A percentile compares a stretch with the other conserved stretches of the same genome.
phyloP scores from a whole-genome alignment of 2,329 filamentous ascomycete genomes.

The Mycosphaerella arachidis region DNA sequence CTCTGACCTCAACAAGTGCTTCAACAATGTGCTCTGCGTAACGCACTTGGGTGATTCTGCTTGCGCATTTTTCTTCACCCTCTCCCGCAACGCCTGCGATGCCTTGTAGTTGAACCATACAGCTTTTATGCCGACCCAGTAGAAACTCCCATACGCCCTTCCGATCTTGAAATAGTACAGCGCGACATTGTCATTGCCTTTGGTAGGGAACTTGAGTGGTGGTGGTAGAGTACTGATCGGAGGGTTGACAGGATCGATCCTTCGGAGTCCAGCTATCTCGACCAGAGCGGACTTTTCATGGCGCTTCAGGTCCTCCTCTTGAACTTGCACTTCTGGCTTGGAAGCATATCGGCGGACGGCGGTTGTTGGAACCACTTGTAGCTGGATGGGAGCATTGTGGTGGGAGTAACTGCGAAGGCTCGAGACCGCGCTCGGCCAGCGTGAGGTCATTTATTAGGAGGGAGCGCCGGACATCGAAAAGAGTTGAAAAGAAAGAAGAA shows the following conservation, averaged over 20 bases:
- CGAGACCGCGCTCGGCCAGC: constrained; percentile 30
- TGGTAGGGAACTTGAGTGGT: constrained; percentile 58
- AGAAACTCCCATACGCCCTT: constrained; percentile 75
- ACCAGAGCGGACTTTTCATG: constrained; percentile 20
- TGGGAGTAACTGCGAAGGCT: constrained; percentile 8
- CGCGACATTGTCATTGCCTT: constrained; percentile 45
- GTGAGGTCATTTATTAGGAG: constrained; percentile 35
- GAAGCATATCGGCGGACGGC: constrained; percentile 2
- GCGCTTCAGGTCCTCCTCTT: constrained; percentile 9
- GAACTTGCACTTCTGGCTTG: constrained; percentile 1
- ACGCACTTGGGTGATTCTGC: not conserved
- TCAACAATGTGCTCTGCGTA: not conserved
- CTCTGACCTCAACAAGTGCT: constrained; percentile 56
- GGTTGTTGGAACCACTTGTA: not conserved
- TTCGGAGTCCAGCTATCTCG: constrained; percentile 10
- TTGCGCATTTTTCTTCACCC: constrained; percentile 34
- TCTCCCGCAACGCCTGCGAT: constrained; percentile 43
- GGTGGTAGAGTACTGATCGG: constrained; percentile 69
- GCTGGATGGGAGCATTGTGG: constrained; percentile 11
- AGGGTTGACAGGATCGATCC: constrained; percentile 62
- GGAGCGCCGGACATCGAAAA: not conserved
- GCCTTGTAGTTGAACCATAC: constrained; percentile 62
- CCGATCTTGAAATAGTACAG: constrained; percentile 60
- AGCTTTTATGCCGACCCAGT: constrained; percentile 76
- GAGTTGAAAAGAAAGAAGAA: not conserved